Base-by-base conservation (phyloP, 106 monocot species). In the Agapanthus africanus region DNA sequence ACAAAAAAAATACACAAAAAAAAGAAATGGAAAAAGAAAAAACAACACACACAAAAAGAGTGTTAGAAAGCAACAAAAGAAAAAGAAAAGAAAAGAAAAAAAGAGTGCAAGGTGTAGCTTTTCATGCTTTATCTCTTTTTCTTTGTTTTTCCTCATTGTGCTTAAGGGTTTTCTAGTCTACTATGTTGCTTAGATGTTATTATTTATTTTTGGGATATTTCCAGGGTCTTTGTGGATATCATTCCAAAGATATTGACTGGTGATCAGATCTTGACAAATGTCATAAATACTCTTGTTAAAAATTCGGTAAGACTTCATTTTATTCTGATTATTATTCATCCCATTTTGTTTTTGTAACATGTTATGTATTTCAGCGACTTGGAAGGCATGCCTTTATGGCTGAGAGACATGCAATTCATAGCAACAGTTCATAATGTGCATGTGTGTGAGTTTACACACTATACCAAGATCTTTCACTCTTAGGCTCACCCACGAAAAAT, bases 201-300 rank as follows among this genome's bases (percentile, higher is more conserved):
- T 42, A 6, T 40, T n/a, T n/a, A n/a, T n/a, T n/a, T n/a, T n/a
- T n/a, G n/a, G n/a, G n/a, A n/a, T n/a, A 22, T 31, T 7, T 84
- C 44, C 80, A 97, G 97, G 86, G 61, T 82, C 26, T 97, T 97
- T 78, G 84, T 84, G 59, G 82, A 91, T 73, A 42, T 69, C 47
- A 69, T 78, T 22, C 91, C 97, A 28, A 97, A 92, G 66, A 61
- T 97, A 67, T 72, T 97, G 74, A 77, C 47, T 59, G 81, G 82
- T 69, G 89, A 88, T 68, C 26, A 66, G 15, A 68, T 41, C 9
- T 39, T 92, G 51, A 46, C 38, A 68, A 41, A 51, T 65, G 68
- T 21, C 77, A 40, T 91, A 36, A 49, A 54, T 66, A 37, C 23
- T 49, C 66, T 73, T 64, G 46, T 75, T 59, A 76, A 84, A 52